Evolutionary conservation across 2,329 filamentous ascomycete genomes (phyloP).

Genomic region (Fusarium stilboides): DNA sequence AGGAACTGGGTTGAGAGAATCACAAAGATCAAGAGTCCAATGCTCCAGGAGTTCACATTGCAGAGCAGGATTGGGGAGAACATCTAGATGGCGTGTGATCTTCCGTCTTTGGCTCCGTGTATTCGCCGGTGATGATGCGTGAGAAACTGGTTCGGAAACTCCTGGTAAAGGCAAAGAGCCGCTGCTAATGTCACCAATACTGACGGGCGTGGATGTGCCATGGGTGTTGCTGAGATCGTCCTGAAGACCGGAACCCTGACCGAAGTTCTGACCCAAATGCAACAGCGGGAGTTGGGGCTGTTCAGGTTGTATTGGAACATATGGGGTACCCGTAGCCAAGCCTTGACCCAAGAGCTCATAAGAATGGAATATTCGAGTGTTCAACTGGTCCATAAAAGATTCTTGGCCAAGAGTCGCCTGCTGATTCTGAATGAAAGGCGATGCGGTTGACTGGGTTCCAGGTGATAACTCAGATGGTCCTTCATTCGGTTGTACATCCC

Average conservation of each 20-base stretch:
- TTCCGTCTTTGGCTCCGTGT: background rate
- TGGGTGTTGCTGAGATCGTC: background rate
- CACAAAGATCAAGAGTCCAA: constrained; percentile 45
- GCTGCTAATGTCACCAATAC: background rate
- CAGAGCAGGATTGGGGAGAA: constrained; percentile 37
- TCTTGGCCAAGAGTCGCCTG: constrained; percentile 6
- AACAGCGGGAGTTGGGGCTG: constrained; percentile 11
- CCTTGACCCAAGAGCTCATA: constrained; percentile 43
- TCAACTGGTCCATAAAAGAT: constrained; percentile 21
- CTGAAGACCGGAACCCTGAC: background rate
- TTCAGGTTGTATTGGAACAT: background rate
- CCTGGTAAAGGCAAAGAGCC: background rate
- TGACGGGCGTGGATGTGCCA: constrained; percentile 9
- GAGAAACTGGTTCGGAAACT: background rate
- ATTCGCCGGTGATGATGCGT: background rate
- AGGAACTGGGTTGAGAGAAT: constrained; percentile 43
- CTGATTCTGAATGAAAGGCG: background rate
- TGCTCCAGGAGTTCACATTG: constrained; percentile 45
- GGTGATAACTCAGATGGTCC: background rate
- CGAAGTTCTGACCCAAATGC: background rate
- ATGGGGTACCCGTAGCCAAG: constrained; percentile 11
- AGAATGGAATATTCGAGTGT: constrained; percentile 38
- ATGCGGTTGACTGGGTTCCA: background rate
- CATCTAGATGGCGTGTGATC: constrained; percentile 36
- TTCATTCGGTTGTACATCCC: background rate